A percentile compares a stretch with the other conserved stretches of the same genome.
These are phyloP conservation scores for Colletotrichum sidae DNA, from an alignment of 2,329 filamentous ascomycete species.

Conservation along the genomic window DNA sequence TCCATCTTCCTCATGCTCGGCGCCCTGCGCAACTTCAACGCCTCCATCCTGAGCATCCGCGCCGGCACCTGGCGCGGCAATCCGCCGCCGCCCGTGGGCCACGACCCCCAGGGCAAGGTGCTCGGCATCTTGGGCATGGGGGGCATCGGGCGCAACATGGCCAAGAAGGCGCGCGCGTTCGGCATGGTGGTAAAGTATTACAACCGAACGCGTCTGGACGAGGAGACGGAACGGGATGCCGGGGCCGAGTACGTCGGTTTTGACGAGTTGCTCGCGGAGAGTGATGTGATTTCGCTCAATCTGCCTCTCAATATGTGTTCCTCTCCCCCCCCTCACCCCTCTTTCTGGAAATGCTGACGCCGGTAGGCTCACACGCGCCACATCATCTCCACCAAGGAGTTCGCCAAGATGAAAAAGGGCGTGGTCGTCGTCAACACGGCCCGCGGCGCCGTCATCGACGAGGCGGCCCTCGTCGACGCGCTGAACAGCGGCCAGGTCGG, in stretches of 20 bases:
- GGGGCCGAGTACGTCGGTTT: constrained; percentile 78
- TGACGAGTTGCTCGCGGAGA: constrained; percentile 75
- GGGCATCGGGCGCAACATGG: constrained; percentile 83
- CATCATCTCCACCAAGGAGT: constrained; percentile 78
- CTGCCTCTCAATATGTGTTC: constrained; percentile 80
- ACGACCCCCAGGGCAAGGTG: constrained; percentile 82
- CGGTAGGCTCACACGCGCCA: constrained; percentile 73
- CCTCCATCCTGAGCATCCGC: constrained; percentile 73
- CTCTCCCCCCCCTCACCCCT: not conserved
- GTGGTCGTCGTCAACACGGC: constrained; percentile 86
- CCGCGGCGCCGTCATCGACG: constrained; percentile 84
- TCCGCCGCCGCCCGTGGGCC: constrained; percentile 69
- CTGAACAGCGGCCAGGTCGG: constrained; percentile 77
- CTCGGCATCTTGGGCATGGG: constrained; percentile 89
- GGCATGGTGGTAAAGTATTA: constrained; percentile 82
- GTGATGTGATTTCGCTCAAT: constrained; percentile 84
- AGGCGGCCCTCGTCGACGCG: constrained; percentile 80
- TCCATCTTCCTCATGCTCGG: constrained; percentile 86
- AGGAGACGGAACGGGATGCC: constrained; percentile 62
- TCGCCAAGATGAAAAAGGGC: constrained; percentile 81
- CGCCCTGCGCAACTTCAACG: constrained; percentile 79
- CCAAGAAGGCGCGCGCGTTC: constrained; percentile 79
- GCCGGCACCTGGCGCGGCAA: constrained; percentile 75
- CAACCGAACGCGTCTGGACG: constrained; percentile 72
- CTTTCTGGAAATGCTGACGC: not conserved